Percentiles rank a stretch among this genome's conserved stretches.
phyloP scores from a whole-genome alignment of 306 rosid species.

The Citrullus mucosospermus region DNA sequence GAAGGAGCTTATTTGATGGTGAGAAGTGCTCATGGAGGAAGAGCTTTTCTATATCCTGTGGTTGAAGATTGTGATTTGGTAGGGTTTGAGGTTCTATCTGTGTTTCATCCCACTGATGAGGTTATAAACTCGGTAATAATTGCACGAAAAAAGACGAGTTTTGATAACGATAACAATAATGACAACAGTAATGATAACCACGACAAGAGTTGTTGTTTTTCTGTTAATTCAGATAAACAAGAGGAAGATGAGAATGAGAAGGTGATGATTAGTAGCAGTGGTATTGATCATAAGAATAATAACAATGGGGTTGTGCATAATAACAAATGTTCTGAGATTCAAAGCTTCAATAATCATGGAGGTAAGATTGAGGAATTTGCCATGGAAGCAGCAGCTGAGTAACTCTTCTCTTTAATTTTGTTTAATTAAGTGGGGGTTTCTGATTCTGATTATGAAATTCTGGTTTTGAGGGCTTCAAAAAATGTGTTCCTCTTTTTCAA shows the following conservation, averaged over 20 bases:
- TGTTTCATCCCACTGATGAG: conserved; percentile 74
- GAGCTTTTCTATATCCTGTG: conserved; percentile 80
- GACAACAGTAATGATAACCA: background rate
- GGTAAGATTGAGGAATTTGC: conserved; percentile 27
- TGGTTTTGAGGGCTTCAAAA: background rate
- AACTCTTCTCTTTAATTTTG: no score
- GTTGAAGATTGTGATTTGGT: conserved; percentile 47
- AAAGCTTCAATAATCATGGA: conserved; percentile 44
- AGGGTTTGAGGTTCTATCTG: conserved; percentile 66
- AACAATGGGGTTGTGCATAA: conserved; percentile 20
- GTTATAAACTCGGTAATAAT: conserved; percentile 66
- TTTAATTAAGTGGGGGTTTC: background rate
- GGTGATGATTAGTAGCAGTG: conserved; percentile 6
- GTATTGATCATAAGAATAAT: background rate
- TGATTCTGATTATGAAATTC: background rate
- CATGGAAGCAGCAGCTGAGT: conserved; percentile 14
- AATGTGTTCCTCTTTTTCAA: background rate
- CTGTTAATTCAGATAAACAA: no score
- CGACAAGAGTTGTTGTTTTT: background rate
- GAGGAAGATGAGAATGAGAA: conserved; percentile 12
- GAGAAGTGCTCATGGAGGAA: conserved; percentile 85
- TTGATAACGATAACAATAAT: background rate
- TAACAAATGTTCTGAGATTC: conserved; percentile 40
- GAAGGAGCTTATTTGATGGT: conserved; percentile 62
- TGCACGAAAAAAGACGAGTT: conserved; percentile 27